Base-by-base conservation (phyloP, 371 early-diverging fungal species). In the Mucor mucedo region DNA sequence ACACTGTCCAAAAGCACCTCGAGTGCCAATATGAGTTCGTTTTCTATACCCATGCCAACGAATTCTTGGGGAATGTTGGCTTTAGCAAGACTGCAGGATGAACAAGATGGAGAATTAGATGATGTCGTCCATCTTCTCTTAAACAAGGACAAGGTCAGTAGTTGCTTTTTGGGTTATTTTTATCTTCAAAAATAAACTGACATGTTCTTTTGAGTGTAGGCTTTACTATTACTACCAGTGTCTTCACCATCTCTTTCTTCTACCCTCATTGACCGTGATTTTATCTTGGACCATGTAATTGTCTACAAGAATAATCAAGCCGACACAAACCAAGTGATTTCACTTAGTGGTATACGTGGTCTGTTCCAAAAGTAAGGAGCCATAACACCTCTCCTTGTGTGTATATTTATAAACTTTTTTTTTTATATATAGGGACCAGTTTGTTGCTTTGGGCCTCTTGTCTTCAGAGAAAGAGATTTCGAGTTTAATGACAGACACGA, bases 61-160 rank as follows among this genome's bases (percentile, higher is more conserved):
- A 79, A 76, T 40, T 77, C 79, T 21, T 82, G 79, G 79, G 82
- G 79, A 27, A 82, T 82, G 82, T 60, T 78, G 27, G 62, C 69
- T 28, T 58, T 77, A 29, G 65, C 72, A 8, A 71, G 65, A n/a
- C 60, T 82, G 16, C 72, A 72, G 47, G 71, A 72, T 44, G 49
- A 54, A 32, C 52, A 68, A 44, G 74, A 75, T 30, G 67, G 58
- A 48, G 76, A 76, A 60, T 64, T 76, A n/a, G 78, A 77, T 16
- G 79, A 79, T 59, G 66, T 82, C 30, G 64, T 76, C 14, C 60
- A 73, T 2, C 39, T 78, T 0, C 58, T 82, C 14, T 35, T 71
- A 9, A 65, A 44, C 2, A 49, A 66, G 21, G 62, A 75, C 30
- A 78, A 75, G 66, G 78, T 74, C 67, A 56, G 38, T n/a, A 21